phyloP scores from a whole-genome alignment of 306 rosid genomes.

The Malus fusca region DNA sequence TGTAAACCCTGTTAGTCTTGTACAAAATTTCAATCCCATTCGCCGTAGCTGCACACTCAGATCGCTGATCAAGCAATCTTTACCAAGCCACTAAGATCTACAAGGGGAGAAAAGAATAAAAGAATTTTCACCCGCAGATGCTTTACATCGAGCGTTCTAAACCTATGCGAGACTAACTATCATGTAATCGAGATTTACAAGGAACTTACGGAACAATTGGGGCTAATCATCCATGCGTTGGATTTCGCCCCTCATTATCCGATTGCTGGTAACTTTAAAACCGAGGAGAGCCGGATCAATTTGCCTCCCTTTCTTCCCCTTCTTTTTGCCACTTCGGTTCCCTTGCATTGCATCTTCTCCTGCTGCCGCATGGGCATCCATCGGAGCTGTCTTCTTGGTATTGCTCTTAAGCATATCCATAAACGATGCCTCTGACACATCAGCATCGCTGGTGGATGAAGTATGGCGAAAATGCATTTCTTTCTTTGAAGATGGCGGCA shows the following conservation, averaged over 20 bases:
- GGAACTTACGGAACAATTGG: background rate
- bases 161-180: constrained; percentile 8
- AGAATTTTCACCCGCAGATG: constrained; percentile 11
- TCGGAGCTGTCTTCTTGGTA: constrained; percentile 28
- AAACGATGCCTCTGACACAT: constrained; percentile 47
- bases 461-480: constrained; percentile 26
- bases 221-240: constrained; percentile 41
- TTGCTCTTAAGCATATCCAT: constrained; percentile 52
- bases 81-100: background rate
- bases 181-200: background rate
- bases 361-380: constrained; percentile 12
- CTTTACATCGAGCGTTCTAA: constrained; percentile 7
- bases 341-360: constrained; percentile 42
- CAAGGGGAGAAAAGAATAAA: constrained; percentile 4
- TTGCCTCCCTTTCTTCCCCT: constrained; percentile 55
- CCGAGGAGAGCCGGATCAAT: constrained; percentile 57
- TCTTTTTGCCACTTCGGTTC: constrained; percentile 45
- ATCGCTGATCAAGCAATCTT: background rate
- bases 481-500: constrained; percentile 25
- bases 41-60: background rate
- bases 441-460: constrained; percentile 35
- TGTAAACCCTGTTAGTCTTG: background rate
- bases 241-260: constrained; percentile 67
- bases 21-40: constrained; percentile 9
- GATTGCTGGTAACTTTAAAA: constrained; percentile 51